Conservation (phyloP, 192 early-diverging fungal species). For the Coemansia furcata region DNA sequence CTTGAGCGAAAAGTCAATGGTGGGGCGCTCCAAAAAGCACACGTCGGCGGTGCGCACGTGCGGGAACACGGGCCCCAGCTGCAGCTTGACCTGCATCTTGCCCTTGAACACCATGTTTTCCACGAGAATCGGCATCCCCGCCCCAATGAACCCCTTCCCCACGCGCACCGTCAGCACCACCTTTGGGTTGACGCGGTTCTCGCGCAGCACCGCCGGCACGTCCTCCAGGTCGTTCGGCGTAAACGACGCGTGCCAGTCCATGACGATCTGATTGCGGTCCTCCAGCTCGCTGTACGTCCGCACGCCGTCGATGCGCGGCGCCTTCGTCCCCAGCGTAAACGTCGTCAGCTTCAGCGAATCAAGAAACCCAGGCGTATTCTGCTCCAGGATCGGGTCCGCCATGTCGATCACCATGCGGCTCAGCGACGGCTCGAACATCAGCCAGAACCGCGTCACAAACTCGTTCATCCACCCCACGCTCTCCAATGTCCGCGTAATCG, state of each 20-base stretch:
- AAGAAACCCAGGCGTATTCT: conserved; percentile 75
- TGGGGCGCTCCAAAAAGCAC: conserved; percentile 81
- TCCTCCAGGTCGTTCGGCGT: conserved; percentile 78
- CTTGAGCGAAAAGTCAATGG: conserved; percentile 85
- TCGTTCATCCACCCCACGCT: conserved; percentile 90
- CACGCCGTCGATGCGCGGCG: conserved; percentile 68
- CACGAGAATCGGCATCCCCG: conserved; percentile 81
- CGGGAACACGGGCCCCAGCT: conserved; percentile 83
- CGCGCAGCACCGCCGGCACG: conserved; percentile 65
- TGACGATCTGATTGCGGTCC: conserved; percentile 75
- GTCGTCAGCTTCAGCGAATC: conserved; percentile 71
- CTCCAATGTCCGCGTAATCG: conserved; percentile 55
- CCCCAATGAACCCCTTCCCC: conserved; percentile 82
- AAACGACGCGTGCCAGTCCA: conserved; percentile 91
- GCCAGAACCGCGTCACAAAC: conserved; percentile 84
- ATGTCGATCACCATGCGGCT: conserved; percentile 68
- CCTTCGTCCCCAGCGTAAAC: conserved; percentile 78
- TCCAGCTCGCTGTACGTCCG: conserved; percentile 65
- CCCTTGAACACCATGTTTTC: conserved; percentile 83
- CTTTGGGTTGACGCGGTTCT: conserved; percentile 79
- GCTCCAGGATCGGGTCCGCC: conserved; percentile 72
- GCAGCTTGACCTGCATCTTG: conserved; percentile 75
- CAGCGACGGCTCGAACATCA: conserved; percentile 85
- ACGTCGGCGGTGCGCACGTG: conserved; percentile 70
- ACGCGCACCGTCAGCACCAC: conserved; percentile 82